Base-by-base conservation (phyloP, 768 basidiomycete species). In the Hebeloma cylindrosporum region DNA sequence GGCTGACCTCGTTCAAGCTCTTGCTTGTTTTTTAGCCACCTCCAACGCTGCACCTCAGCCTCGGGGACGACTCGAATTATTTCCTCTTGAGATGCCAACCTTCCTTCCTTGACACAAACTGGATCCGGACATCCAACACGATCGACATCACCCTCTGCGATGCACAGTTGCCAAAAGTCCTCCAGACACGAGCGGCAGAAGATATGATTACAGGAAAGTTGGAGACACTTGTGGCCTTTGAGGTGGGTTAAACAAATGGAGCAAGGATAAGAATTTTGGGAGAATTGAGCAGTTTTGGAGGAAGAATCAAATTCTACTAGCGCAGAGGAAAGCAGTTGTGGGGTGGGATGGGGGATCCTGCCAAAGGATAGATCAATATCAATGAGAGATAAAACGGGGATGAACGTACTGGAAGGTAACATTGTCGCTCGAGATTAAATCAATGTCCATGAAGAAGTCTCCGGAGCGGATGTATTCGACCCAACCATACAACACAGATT, bases 91-190 rank as follows among this genome's bases (percentile, higher is more conserved):
- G 69, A 69, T 0, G 80, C 82, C 45, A 78, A 77, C 26, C 73
- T 67, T n/a, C 68, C 65, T 0, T 58, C 60, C 56, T 88, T 88
- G 13, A 85, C 77, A 53, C 92, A 94, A 20, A 68, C 69, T 3
- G 80, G 78, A 52, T 88, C 83, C 0, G 91, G 87, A 60, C 91
- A 94, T 0, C 83, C 77, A 1, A 94, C 89, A 13, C 72, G 72
- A 18, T 70, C 75, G 13, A 90, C 69, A 43, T 84, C 80, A 11
- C 91, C 91, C 58, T 93, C 89, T 36, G 64, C 66, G 42, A 94
- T 84, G 50, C 82, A 84, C 30, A 90, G 60, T 27, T 72, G 71
- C 91, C 91, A 94, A 60, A 85, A 92, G 35, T 85, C 82, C 34
- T 69, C 69, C 18, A 93, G 61, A 58, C 91, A 93, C 7, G 73